A percentile compares a stretch with the other conserved stretches of the same genome.
phyloP scores from a whole-genome alignment of 1,139 yeast genomes.

The Lodderomyces metapsilosis region DNA sequence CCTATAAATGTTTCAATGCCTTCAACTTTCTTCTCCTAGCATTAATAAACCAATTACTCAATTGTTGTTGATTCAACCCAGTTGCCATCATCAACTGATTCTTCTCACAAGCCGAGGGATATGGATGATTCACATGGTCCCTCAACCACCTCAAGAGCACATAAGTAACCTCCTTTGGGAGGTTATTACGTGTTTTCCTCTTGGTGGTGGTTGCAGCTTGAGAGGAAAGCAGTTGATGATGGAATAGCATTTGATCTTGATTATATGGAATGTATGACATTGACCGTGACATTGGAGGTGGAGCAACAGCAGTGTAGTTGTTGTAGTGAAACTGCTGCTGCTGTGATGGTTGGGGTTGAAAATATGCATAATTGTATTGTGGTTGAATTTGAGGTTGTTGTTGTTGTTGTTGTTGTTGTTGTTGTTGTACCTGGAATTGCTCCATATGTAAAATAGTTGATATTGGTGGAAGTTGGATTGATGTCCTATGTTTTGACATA shows the following conservation, averaged over 20 bases:
- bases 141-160: conserved; percentile 81
- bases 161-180: conserved; percentile 87
- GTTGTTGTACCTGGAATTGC: conserved; percentile 11
- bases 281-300: conserved; percentile 2
- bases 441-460: no score
- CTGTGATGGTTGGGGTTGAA: conserved; percentile 4
- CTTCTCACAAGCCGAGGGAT: conserved; percentile 90
- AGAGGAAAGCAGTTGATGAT: background rate
- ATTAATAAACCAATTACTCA: conserved; percentile 95
- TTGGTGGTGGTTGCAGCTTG: conserved; percentile 14
- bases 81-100: conserved; percentile 75
- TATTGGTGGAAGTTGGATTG: no score
- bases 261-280: conserved; percentile 6
- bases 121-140: conserved; percentile 86
- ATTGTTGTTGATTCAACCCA: conserved; percentile 86
- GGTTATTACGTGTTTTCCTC: conserved; percentile 65
- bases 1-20: conserved; percentile 41
- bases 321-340: no score
- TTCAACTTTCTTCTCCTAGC: conserved; percentile 84
- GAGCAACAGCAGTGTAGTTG: conserved; percentile 5
- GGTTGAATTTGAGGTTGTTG: conserved; percentile 2
- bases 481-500: no score
- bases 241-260: background rate
- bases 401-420: conserved; percentile 5
- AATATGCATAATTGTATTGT: conserved; percentile 5